Evolutionary conservation across 306 rosid genomes (phyloP), one percentile per base, ranked within the genome.

Genomic region (Cotoneaster glaucophyllus): DNA sequence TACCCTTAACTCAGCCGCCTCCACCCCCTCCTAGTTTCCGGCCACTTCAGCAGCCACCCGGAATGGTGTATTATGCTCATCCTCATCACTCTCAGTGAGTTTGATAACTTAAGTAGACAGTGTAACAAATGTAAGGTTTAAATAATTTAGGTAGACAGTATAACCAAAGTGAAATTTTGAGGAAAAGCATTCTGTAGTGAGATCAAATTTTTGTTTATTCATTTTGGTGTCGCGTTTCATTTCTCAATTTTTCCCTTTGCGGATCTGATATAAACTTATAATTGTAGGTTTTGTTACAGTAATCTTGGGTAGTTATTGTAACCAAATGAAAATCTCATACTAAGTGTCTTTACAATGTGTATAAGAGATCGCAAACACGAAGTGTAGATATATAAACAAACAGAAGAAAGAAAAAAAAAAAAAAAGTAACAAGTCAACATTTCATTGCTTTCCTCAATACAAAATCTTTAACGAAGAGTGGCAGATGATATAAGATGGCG

Each of bases 41-140:
- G 83, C 91, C 97, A 10, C 91, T 87, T 82, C 96, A 87, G 74
- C 94, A 87, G 74, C 94, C 93, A 3, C 91, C 96, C 0, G 94
- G 93, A 81, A 86, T 88, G 87, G 92, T 87, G 72, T 94, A 87
- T 80, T 90, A 85, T 76, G 83, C 89, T 67, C 86, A 85, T 74
- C 85, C 83, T 48, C 93, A 81, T 48, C 88, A 83, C 77, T 85
- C 95, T 70, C 85, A 79, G 48, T 88, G 83, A 86, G 76, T 76
- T 64, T 64, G 76, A 26, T 48, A 29, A 68, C 62, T 71, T 57
- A 44, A 68, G 77, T 79, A 81, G 80, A 34, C 64, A 26, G 70
- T 61, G 24, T 67, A 63, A 73, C 53, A 68, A 34, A 72, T 77
- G 39, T 86, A 83, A 87, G 75, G 28, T 75, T 64, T 70, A 67